Evolutionary conservation across 257 asterid species (phyloP), one percentile per base, ranked within the genome.

Genomic region (Capsicum chinense): DNA sequence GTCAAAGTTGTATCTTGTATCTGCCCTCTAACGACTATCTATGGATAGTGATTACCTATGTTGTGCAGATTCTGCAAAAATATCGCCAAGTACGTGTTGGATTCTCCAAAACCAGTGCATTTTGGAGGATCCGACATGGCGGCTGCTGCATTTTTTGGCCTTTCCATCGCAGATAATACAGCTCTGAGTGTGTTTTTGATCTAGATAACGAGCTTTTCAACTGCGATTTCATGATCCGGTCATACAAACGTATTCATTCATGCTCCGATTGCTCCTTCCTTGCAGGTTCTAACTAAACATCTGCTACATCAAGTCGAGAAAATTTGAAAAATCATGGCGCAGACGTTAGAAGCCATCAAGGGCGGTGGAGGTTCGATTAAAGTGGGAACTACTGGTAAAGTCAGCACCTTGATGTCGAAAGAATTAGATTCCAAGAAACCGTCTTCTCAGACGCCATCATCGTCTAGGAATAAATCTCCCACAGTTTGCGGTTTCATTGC

Each of bases 391-490:
- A 60, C 76, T 1, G 84, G 84, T 39, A 81, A 47, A 64, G 74
- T 81, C 15, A 63, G 84, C 13, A 42, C 64, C 44, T 67, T 81
- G 47, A 64, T 81, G 73, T 60, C 78, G 13, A 62, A n/a, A 64
- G 76, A 81, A 48, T 48, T 81, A 64, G 64, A 81, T 64, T 50
- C 76, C 60, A 64, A n/a, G 79, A 81, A 64, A 81, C 33, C 47
- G 35, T 7, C 59, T 42, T 26, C 64, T 44, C 60, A 81, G 59
- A 9, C 84, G 13, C 39, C 73, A 47, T 0, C 79, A 3, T 56
- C 80, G 10, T 52, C 54, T 14, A 83, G n/a, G 79, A 83, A 83
- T 59, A 83, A 83, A 50, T 50, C 85, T 5, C 81, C 80, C 14
- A 52, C 81, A 6, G 64, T 83, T 42, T 69, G 80, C 54, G 79